Percentiles rank a stretch among this genome's conserved stretches.
Evolutionary conservation across 2,329 filamentous ascomycete species (phyloP).

Genomic region (Aspergillus melleus): DNA sequence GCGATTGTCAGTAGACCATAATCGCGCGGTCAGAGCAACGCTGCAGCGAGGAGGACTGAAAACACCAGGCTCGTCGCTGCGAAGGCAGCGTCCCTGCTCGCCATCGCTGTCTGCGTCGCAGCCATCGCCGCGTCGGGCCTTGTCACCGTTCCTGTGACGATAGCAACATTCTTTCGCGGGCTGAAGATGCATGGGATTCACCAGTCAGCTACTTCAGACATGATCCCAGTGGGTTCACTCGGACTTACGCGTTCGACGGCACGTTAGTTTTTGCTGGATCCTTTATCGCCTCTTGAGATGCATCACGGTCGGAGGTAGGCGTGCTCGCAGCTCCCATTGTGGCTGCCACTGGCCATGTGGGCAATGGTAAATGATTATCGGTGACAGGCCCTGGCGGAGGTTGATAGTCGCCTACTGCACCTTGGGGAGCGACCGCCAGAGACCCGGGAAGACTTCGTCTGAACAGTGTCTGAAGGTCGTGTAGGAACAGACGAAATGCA

Average conservation of each 20-base stretch:
- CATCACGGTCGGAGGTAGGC: neutral
- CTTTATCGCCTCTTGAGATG: neutral
- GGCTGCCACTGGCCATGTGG: neutral
- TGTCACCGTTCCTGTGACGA: conserved; percentile 10
- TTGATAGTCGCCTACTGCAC: conserved; percentile 22
- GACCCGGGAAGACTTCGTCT: conserved; percentile 21
- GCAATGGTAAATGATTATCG: conserved; percentile 3
- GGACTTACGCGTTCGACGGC: neutral
- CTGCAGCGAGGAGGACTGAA: neutral
- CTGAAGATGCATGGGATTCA: neutral
- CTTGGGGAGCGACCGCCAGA: conserved; percentile 18
- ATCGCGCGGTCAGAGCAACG: neutral
- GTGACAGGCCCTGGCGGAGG: conserved; percentile 17
- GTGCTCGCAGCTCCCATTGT: conserved; percentile 1
- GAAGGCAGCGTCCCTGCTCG: neutral
- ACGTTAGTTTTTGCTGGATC: neutral
- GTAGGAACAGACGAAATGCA: conserved; percentile 7
- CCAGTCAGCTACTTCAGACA: neutral
- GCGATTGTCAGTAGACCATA: too few relatives aligned
- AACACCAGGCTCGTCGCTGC: neutral
- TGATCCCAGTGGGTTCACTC: neutral
- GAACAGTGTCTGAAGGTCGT: conserved; percentile 2
- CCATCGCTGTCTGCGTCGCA: conserved; percentile 8
- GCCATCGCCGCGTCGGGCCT: conserved; percentile 3
- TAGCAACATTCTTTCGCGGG: conserved; percentile 4